Evolutionary conservation across 2,329 filamentous ascomycete genomes (phyloP), one percentile per base, ranked within the genome.

Genomic region (Aspergillus tanneri): DNA sequence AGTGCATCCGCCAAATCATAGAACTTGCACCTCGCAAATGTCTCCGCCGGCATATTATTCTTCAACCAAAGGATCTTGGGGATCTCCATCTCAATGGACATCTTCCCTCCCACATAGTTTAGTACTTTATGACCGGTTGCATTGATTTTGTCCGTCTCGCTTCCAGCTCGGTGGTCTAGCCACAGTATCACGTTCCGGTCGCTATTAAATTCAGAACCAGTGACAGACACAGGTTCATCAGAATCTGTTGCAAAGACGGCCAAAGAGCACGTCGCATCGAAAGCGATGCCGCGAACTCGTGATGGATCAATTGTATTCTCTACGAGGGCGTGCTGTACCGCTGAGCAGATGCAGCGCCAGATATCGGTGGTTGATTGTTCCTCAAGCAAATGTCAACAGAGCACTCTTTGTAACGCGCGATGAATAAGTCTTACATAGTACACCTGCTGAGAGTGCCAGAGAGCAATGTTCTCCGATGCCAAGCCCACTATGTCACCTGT

Each of bases 71-170:
- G 79, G 1, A 96, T 89, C 75, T 99, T 99, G 55, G 93, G 93
- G 46, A 99, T 95, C 71, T 99, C 93, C 93, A 99, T 99, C 77
- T 99, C 93, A 57, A 96, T 92, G 68, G 90, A 96, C 93, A 99
- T 99, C 68, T 87, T 92, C 55, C 93, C 93, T 59, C 93, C 93
- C 14, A 99, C 93, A 66, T 99, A 99, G 64, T 90, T 87, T 50
- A 99, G 82, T 44, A 99, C 77, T 70, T 93, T 93, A 77, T 99
- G 93, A 44, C 85, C 80, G 2, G 93, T 97, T 45, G 83, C 83
- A 69, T 99, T 99, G 76, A 99, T 95, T 73, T 88, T 87, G 54
- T 88, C 85, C 0, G 92, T 95, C 78, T 99, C 93, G 51, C 88
- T 83, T 11, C 92, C 83, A 1, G 93, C 90, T 30, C 93, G 84